Percentiles rank a stretch among this genome's conserved stretches.
Conservation (phyloP, 2,329 filamentous ascomycete genomes). For the Fusarium sp. region DNA sequence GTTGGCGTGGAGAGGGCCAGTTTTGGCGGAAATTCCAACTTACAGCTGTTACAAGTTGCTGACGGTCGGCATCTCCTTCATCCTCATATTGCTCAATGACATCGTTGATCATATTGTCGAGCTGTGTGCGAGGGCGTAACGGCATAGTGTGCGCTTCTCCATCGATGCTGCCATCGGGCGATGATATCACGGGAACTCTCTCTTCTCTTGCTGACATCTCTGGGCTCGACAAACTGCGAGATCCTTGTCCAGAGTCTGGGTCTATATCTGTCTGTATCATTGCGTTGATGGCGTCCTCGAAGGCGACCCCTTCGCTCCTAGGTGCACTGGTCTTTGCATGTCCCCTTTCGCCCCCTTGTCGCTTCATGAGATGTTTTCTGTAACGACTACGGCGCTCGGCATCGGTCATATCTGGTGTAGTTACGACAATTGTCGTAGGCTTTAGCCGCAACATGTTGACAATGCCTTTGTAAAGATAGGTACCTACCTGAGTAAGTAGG, state of each 20-base stretch:
- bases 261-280: background rate
- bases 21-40: constrained; percentile 2
- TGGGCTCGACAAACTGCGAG: background rate
- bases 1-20: background rate
- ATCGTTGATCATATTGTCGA: background rate
- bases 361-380: constrained; percentile 25
- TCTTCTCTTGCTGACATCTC: background rate
- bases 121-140: constrained; percentile 3
- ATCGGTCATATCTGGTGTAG: constrained; percentile 33
- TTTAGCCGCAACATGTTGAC: constrained; percentile 37
- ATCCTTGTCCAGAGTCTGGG: background rate
- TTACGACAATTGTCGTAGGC: constrained; percentile 34
- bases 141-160: background rate
- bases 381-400: constrained; percentile 38
- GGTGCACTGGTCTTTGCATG: background rate
- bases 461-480: background rate
- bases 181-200: background rate
- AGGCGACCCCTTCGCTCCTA: background rate
- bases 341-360: background rate
- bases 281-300: background rate
- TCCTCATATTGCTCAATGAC: background rate
- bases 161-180: background rate
- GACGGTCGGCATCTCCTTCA: background rate
- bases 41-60: constrained; percentile 5
- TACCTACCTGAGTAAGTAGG: too few relatives aligned